These are phyloP conservation scores for Hypoxylon sp. DNA, from an alignment of 2,329 filamentous ascomycete genomes.

Conservation along the genomic window DNA sequence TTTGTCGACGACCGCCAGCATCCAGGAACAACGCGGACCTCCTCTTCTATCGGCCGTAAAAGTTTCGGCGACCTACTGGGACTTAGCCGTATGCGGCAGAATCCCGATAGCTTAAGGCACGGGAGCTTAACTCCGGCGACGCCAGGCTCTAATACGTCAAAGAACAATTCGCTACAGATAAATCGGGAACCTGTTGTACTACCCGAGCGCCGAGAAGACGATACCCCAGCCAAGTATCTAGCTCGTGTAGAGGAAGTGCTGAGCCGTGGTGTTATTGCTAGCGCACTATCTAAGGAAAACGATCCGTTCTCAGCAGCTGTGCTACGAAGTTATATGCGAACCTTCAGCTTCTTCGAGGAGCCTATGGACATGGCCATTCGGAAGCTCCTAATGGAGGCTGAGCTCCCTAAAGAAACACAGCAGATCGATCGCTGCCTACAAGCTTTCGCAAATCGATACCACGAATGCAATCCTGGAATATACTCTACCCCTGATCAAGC, in stretches of 20 bases:
- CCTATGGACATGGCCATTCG: conserved; percentile 98
- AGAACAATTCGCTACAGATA: conserved; percentile 86
- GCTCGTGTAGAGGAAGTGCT: conserved; percentile 85
- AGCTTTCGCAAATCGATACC: conserved; percentile 95
- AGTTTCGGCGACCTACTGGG: conserved; percentile 93
- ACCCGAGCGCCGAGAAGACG: conserved; percentile 86
- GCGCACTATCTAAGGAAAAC: conserved; percentile 85
- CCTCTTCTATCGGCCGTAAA: conserved; percentile 90
- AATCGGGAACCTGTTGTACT: conserved; percentile 78
- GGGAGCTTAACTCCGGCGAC: conserved; percentile 78
- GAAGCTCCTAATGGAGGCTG: conserved; percentile 95
- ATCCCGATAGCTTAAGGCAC: conserved; percentile 80
- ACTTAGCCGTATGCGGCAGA: conserved; percentile 83
- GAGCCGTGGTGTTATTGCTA: conserved; percentile 85
- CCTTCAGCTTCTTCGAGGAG: conserved; percentile 95
- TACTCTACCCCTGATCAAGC: conserved; percentile 92
- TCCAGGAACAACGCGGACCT: conserved; percentile 79
- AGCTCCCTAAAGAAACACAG: conserved; percentile 96
- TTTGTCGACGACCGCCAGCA: conserved; percentile 79
- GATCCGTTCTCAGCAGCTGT: conserved; percentile 88
- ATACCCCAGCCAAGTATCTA: conserved; percentile 91
- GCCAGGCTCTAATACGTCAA: conserved; percentile 79
- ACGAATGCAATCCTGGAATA: conserved; percentile 98
- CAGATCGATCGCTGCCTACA: conserved; percentile 96
- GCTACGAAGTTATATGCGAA: conserved; percentile 93